Evolutionary conservation across 345 rosid species (phyloP).

Genomic region (Lumnitzera racemosa): DNA sequence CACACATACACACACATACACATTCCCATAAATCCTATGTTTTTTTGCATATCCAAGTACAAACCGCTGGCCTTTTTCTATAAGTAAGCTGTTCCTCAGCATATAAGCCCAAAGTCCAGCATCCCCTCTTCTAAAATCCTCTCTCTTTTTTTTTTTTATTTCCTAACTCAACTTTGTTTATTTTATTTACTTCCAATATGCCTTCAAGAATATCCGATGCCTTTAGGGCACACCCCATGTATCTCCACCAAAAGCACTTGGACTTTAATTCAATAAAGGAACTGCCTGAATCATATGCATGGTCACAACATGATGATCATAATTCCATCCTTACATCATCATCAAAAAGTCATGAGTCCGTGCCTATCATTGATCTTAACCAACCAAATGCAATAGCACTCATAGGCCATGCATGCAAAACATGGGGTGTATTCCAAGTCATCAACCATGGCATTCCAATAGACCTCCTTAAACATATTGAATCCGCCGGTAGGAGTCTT

Average conservation of each 20-base stretch:
- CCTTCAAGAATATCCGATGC: constrained; percentile 57
- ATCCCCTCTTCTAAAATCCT: not conserved
- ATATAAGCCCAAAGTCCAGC: not conserved
- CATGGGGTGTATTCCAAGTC: constrained; percentile 74
- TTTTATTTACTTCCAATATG: constrained; percentile 22
- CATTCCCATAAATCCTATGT: not conserved
- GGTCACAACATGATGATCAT: constrained; percentile 40
- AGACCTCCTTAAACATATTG: constrained; percentile 29
- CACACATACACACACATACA: constrained; percentile 1
- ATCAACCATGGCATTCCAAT: constrained; percentile 56
- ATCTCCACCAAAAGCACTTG: constrained; percentile 34
- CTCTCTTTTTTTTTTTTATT: not conserved
- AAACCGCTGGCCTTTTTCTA: too few species aligned
- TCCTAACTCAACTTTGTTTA: not conserved
- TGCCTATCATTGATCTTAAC: constrained; percentile 49
- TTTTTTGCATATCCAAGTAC: not conserved
- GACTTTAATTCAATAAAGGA: constrained; percentile 56
- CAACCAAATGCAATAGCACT: constrained; percentile 23
- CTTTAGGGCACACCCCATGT: constrained; percentile 49
- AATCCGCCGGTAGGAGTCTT: constrained; percentile 33
- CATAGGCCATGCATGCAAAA: constrained; percentile 51
- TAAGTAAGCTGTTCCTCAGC: not conserved
- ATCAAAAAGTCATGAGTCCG: constrained; percentile 1
- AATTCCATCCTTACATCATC: constrained; percentile 15
- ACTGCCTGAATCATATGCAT: constrained; percentile 70